phyloP scores from a whole-genome alignment of 176 grass and related monocot genomes.

The Eragrostis curvula region DNA sequence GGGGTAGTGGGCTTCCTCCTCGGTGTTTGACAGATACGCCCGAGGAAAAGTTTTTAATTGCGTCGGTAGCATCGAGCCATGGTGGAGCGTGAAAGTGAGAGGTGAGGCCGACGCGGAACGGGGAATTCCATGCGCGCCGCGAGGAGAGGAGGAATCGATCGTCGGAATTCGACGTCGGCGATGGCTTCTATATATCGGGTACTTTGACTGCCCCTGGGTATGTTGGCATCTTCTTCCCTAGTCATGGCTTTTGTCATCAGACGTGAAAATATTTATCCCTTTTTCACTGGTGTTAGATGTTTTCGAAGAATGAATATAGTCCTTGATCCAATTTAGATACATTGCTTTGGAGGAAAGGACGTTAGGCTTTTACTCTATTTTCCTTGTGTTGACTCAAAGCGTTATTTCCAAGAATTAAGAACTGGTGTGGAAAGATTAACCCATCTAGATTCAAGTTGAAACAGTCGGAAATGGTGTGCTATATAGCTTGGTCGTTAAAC shows the following conservation, averaged over 20 bases:
- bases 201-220: not conserved
- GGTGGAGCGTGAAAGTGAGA: slow-evolving; percentile 15
- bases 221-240: not conserved
- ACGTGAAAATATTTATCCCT: not conserved
- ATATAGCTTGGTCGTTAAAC: not conserved
- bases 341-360: not conserved
- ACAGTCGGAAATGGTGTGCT: not conserved
- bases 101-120: slow-evolving; percentile 15
- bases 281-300: not conserved
- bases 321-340: not conserved
- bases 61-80: slow-evolving; percentile 6
- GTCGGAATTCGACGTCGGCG: slow-evolving; percentile 26
- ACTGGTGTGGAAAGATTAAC: not conserved
- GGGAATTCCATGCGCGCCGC: slow-evolving; percentile 6
- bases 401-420: not conserved
- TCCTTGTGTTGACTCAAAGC: slow-evolving; percentile 5
- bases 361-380: not conserved
- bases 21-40: slow-evolving; percentile 45
- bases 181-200: slow-evolving; percentile 25
- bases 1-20: slow-evolving; percentile 38
- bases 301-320: not conserved
- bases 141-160: not conserved
- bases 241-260: not conserved
- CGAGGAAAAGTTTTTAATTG: slow-evolving; percentile 15
- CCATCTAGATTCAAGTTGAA: not conserved